Base-by-base conservation (phyloP, 169 alveolate genomes). In the Babesia ovata region DNA sequence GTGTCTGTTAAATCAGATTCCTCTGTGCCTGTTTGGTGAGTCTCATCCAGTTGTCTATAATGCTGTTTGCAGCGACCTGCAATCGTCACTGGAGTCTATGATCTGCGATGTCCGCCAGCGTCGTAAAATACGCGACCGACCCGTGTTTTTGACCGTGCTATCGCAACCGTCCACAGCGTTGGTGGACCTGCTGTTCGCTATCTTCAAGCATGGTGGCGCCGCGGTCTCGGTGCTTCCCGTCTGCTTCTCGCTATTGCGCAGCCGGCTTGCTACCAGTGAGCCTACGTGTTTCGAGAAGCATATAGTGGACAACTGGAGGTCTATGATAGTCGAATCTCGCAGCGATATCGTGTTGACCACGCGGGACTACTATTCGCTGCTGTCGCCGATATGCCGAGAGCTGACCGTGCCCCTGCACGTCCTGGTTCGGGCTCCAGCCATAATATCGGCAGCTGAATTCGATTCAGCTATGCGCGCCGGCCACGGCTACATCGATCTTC, bases 271-370 rank as follows among this genome's bases (percentile, higher is more conserved):
- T 0, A 52, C 12, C 16, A 29, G 46, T 19, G 56, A 52, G 8
- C 36, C 65, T 7, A 21, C 58, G 21, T 52, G 57, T 24, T 50
- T 28, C 54, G 22, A 54, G 58, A 67, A 67, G 56, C 76, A 67
- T 29, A 53, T 67, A 36, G 76, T 67, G 22, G 76, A 67, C 56
- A 67, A 67, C 65, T 67, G 76, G 76, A 10, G 76, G 22, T 67
- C 76, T 7, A 11, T 67, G 17, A 11, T 67, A 42, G 76, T 67
- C 36, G 76, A 67, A 54, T 52, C 76, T 9, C 10, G 60, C 39
- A 67, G 39, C 33, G 76, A 67, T 11, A 66, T 26, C 45, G 45
- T 67, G 42, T 3, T 67, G 70, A 71, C 81, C 26, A 71, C 73
- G 7, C 19, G 46, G 0, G 81, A 71, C 13, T 71, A 71, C 36